Evolutionary conservation across 2,329 filamentous ascomycete genomes (phyloP).

Genomic region (Ceratocystis eucalypticola): DNA sequence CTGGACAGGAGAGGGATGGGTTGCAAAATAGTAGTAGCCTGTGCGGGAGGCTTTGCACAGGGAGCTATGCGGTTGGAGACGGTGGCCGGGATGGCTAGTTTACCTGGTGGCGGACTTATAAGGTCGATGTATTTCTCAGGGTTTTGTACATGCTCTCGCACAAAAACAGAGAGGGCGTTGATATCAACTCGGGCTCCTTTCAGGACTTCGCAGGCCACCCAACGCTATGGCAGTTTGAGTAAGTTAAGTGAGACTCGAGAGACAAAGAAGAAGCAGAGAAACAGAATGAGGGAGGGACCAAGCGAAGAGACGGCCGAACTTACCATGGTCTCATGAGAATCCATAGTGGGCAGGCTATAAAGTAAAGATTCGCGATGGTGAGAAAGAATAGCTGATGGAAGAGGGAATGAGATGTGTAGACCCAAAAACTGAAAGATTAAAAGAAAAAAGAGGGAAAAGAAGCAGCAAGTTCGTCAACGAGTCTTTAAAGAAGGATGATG

Average conservation of each 20-base stretch:
- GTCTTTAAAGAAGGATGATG: not conserved
- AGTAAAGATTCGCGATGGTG: too few species aligned
- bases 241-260: not conserved
- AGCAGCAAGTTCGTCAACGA: not conserved
- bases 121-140: not conserved
- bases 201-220: conserved; percentile 4
- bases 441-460: not conserved
- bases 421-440: too few species aligned
- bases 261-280: not conserved
- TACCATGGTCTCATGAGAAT: not conserved
- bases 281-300: not conserved
- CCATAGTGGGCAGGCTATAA: not conserved
- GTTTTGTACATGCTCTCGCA: not conserved
- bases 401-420: not conserved
- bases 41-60: not conserved
- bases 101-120: not conserved
- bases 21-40: not conserved
- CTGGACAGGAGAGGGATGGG: not conserved
- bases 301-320: not conserved
- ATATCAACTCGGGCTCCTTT: conserved; percentile 2
- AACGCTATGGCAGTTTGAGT: not conserved
- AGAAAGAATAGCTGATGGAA: not conserved
- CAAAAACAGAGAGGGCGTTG: conserved; percentile 12
- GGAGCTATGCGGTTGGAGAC: not conserved
- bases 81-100: not conserved